These are phyloP conservation scores for Calcarisporium arbuscula DNA, from an alignment of 2,329 filamentous ascomycete genomes.

Conservation along the genomic window DNA sequence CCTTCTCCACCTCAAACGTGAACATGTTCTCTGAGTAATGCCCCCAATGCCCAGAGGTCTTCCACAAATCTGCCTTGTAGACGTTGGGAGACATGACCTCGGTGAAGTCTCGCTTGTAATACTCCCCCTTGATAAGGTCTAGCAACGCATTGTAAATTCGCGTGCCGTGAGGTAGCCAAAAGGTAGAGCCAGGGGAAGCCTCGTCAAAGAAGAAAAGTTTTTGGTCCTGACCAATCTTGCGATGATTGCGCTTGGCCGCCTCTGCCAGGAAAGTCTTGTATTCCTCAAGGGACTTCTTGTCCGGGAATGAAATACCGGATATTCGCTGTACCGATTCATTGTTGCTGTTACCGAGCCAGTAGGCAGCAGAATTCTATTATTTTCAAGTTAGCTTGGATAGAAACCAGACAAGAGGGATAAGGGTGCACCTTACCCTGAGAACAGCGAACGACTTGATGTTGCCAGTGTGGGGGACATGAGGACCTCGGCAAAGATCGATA, in stretches of 20 bases:
- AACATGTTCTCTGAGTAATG: conserved; percentile 85
- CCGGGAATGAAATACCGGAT: conserved; percentile 89
- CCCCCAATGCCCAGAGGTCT: conserved; percentile 90
- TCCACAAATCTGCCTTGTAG: conserved; percentile 91
- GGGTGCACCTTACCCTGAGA: conserved; percentile 54
- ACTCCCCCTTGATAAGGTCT: conserved; percentile 75
- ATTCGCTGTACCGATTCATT: conserved; percentile 96
- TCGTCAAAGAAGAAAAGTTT: conserved; percentile 98
- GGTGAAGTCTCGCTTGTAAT: conserved; percentile 88
- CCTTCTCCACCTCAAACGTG: conserved; percentile 71
- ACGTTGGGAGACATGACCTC: conserved; percentile 94
- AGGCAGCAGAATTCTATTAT: conserved; percentile 62
- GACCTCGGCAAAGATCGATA: conserved; percentile 92
- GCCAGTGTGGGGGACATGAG: conserved; percentile 86
- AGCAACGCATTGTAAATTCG: conserved; percentile 89
- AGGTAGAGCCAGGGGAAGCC: conserved; percentile 84
- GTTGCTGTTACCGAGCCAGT: conserved; percentile 88
- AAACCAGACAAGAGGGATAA: not conserved
- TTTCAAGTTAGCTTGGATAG: conserved; percentile 11
- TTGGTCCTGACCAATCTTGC: conserved; percentile 89
- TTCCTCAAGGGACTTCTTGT: conserved; percentile 90
- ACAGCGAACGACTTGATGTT: conserved; percentile 93
- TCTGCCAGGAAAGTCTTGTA: conserved; percentile 95
- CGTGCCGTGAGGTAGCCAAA: conserved; percentile 88
- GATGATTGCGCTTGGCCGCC: conserved; percentile 94